Percentiles rank a stretch among this genome's conserved stretches.
phyloP scores from a whole-genome alignment of 257 asterid species.

The Forsythia suspensa region DNA sequence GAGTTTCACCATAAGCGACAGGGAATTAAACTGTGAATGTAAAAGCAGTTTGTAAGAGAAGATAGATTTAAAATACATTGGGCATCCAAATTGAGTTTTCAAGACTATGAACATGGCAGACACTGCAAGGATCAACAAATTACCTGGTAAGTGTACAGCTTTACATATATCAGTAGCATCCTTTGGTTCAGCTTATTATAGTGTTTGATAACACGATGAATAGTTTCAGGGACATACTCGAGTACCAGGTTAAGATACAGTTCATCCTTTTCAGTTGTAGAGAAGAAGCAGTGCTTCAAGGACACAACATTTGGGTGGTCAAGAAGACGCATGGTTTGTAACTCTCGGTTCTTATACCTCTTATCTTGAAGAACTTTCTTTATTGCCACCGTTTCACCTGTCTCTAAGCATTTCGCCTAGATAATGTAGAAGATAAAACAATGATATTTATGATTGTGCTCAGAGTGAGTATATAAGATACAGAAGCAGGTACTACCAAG shows the following conservation, averaged over 20 bases:
- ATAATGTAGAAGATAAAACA: constrained; percentile 25
- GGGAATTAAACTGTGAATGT: neutral
- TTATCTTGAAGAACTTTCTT: constrained; percentile 94
- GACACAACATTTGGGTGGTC: constrained; percentile 94
- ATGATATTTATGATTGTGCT: constrained; percentile 15
- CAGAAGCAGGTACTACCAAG: constrained; percentile 9
- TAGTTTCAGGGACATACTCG: constrained; percentile 93
- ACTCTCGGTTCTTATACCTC: constrained; percentile 87
- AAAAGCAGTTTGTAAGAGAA: constrained; percentile 9
- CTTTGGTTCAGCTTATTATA: constrained; percentile 44
- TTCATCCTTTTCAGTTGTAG: constrained; percentile 93
- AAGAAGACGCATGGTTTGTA: constrained; percentile 93
- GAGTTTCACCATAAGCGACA: constrained; percentile 12
- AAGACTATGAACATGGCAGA: constrained; percentile 30
- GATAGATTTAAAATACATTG: neutral
- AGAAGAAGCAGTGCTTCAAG: constrained; percentile 91
- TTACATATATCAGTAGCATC: too few species aligned
- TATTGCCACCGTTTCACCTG: constrained; percentile 88
- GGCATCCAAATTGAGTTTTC: neutral
- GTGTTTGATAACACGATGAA: constrained; percentile 88
- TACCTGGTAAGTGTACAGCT: too few species aligned
- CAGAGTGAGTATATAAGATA: constrained; percentile 4
- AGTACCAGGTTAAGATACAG: constrained; percentile 88
- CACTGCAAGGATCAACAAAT: constrained; percentile 66
- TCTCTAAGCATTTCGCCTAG: constrained; percentile 93